Base-by-base conservation (phyloP, 2,329 filamentous ascomycete genomes). In the Bipolaris gigantea region DNA sequence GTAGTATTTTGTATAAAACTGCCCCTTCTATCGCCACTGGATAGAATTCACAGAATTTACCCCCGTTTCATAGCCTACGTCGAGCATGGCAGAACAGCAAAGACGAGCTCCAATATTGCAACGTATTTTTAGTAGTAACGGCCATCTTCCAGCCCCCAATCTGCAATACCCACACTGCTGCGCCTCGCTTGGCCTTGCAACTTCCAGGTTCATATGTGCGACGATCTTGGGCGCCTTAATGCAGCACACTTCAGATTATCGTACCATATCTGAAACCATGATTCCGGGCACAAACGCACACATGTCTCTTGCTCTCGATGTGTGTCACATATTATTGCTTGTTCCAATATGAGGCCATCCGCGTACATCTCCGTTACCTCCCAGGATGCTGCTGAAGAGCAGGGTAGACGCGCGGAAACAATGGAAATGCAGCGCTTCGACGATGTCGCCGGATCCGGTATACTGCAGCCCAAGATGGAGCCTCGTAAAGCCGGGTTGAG, bases 161-260 rank as follows among this genome's bases (percentile, higher is more conserved):
- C n/a, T 36, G 32, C 33, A n/a, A 36, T 25, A 23, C 15, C 27
- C 19, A 36, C 10, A 40, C 16, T 33, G 45, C 60, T 63, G 56
- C 60, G 60, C 60, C 60, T 48, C 52, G 21, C 60, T 62, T 60
- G 55, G 60, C 55, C 23, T n/a, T 40, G 36, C 19, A 32, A 41
- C 50, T 33, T 18, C 25, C 34, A 56, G 35, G 27, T 56, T n/a
- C 25, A 54, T 30, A 13, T 8, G 4, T 13, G 35, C 35, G 33
- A 10, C 21, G 48, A 50, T 51, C 48, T 16, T 55, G 33, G 53
- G 35, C 50, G 57, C 57, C 57, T 59, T 32, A 59, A 25, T 35
- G 19, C 35, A 38, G 18, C 15, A 5, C 36, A 43, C 40, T 30
- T 33, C 2, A 38, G 33, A 27, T 13, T 21, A 1, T 27, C 40